Evolutionary conservation across 306 rosid genomes (phyloP), one percentile per base, ranked within the genome.

Genomic region (Gastrolobium bilobum): DNA sequence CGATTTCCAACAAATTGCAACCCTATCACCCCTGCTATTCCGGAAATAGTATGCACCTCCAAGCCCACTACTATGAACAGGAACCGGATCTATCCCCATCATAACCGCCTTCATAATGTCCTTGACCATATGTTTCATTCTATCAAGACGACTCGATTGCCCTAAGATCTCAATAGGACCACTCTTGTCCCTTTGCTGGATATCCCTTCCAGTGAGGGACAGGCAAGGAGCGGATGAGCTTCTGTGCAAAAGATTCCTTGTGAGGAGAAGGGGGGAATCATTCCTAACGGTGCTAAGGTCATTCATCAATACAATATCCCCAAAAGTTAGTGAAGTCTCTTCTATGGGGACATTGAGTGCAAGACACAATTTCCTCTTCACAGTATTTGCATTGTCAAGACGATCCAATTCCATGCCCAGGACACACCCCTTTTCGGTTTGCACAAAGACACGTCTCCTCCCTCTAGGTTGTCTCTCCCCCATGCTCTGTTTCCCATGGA

Each of bases 141-240:
- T 52, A 26, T 83, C 70, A 85, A 90, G 89, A 62, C 20, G 82
- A 37, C 77, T 84, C 0, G 94, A 93, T 57, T 89, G 88, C 57
- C 98, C 98, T 54, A 95, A 73, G 58, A 91, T 90, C 91, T 93
- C 99, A 40, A 95, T 80, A 58, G 93, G 98, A 33, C 97, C 91
- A 86, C 99, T 93, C 84, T 61, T 87, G 79, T 95, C 99, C 81
- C 87, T 85, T 10, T 87, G 94, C 82, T 91, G 99, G 31, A 87
- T 73, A 85, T 95, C 99, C 88, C 84, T 90, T 48, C 97, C 98
- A 3, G 89, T 85, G 1, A 97, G 99, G 0, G 99, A 95, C 60
- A 95, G 86, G 70, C 99, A 95, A 0, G 99, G 99, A 68, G 99
- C 93, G 39, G 99, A 95, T 7, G 99, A 95, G 84, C 99, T 95